A percentile compares a stretch with the other conserved stretches of the same genome.
Conservation (phyloP, 257 asterid species). For the Solanum tacnaense region DNA sequence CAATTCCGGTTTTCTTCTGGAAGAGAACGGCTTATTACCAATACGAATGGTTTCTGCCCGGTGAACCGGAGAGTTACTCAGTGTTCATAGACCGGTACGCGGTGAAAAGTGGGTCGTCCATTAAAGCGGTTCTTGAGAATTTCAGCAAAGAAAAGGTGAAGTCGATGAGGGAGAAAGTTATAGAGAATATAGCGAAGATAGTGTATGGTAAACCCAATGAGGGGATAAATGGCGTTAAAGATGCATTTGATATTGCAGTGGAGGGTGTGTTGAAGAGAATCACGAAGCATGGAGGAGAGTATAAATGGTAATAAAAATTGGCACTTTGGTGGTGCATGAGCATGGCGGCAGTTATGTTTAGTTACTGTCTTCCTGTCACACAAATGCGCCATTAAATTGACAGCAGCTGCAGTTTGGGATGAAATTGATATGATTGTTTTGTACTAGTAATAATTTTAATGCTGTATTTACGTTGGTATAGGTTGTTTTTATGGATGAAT, state of each 20-base stretch:
- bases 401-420: too few relatives aligned
- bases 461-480: too few relatives aligned
- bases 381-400: too few relatives aligned
- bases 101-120: conserved; percentile 49
- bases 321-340: too few relatives aligned
- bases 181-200: conserved; percentile 42
- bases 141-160: conserved; percentile 30
- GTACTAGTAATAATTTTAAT: too few relatives aligned
- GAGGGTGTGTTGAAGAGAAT: conserved; percentile 52
- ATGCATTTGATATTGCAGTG: conserved; percentile 80
- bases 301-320: background rate
- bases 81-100: conserved; percentile 56
- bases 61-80: conserved; percentile 56
- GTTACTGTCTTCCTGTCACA: background rate
- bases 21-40: conserved; percentile 56
- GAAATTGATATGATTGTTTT: too few relatives aligned
- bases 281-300: conserved; percentile 25
- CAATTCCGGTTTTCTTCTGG: conserved; percentile 91
- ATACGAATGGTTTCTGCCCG: conserved; percentile 74
- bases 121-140: conserved; percentile 32
- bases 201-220: conserved; percentile 36
- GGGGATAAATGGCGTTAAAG: conserved; percentile 50
- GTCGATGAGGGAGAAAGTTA: conserved; percentile 56
- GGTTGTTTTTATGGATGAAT: too few relatives aligned
- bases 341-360: background rate